Evolutionary conservation across 2,329 filamentous ascomycete genomes (phyloP).

Genomic region (Fusarium buharicum): DNA sequence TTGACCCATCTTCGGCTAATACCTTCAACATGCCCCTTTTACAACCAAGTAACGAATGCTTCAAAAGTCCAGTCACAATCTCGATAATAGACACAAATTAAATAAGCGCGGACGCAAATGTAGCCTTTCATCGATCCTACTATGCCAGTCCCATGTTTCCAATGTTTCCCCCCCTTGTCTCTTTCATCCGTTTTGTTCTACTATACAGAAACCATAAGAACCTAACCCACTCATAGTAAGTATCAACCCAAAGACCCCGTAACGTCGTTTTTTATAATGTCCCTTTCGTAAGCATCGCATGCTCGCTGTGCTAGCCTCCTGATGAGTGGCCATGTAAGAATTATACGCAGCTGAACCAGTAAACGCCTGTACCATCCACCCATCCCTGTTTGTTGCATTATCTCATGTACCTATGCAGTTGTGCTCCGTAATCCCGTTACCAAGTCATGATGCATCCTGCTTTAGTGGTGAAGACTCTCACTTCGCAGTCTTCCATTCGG

Average conservation of each 20-base stretch:
- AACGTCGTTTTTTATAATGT: slow-evolving; percentile 28
- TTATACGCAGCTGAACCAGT: slow-evolving; percentile 26
- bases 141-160: slow-evolving; percentile 29
- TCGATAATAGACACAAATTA: not conserved
- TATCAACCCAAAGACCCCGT: slow-evolving; percentile 14
- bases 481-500: slow-evolving; percentile 44
- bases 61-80: not conserved
- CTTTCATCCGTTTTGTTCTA: slow-evolving; percentile 34
- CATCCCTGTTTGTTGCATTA: slow-evolving; percentile 27
- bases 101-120: slow-evolving; percentile 11
- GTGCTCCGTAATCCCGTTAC: slow-evolving; percentile 29
- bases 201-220: slow-evolving; percentile 37
- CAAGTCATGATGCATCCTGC: slow-evolving; percentile 27
- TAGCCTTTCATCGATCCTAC: slow-evolving; percentile 24
- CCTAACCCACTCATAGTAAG: slow-evolving; percentile 19
- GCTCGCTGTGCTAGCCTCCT: slow-evolving; percentile 26
- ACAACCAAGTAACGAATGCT: not conserved
- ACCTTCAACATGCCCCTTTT: too few species aligned
- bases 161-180: slow-evolving; percentile 13
- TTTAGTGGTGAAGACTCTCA: slow-evolving; percentile 46
- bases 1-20: too few species aligned
- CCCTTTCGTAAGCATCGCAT: slow-evolving; percentile 32
- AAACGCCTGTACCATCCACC: slow-evolving; percentile 33
- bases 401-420: slow-evolving; percentile 33
- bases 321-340: slow-evolving; percentile 9